phyloP scores from a whole-genome alignment of 1,284 basidiomycete genomes.

The Leccinum pallidistipes region DNA sequence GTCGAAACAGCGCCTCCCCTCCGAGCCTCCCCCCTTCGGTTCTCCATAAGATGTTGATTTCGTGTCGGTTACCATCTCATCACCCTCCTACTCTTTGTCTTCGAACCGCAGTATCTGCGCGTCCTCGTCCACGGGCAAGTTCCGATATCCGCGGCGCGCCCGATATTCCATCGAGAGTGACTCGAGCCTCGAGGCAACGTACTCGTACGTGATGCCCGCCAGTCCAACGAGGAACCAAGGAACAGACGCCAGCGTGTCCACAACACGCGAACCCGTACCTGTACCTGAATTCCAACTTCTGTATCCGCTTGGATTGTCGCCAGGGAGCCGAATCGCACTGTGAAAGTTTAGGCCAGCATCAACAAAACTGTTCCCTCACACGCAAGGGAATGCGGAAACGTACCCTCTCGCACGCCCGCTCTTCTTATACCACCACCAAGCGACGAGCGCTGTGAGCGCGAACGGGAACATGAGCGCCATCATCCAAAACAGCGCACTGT shows the following conservation, averaged over 20 bases:
- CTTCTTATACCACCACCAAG: conserved; percentile 76
- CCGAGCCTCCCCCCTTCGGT: neutral
- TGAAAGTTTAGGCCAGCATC: conserved; percentile 5
- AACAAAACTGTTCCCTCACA: conserved; percentile 1
- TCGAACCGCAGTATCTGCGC: conserved; percentile 81
- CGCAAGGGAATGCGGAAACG: conserved; percentile 26
- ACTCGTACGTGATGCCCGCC: conserved; percentile 71
- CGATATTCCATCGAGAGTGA: conserved; percentile 44
- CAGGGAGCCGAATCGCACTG: conserved; percentile 79
- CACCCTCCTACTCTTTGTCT: conserved; percentile 59
- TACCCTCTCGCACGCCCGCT: conserved; percentile 73
- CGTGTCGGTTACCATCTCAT: neutral
- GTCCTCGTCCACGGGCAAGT: conserved; percentile 85
- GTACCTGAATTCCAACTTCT: conserved; percentile 44
- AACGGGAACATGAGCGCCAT: conserved; percentile 76
- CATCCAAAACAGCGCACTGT: conserved; percentile 81
- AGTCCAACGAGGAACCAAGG: conserved; percentile 87
- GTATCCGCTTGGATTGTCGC: conserved; percentile 37
- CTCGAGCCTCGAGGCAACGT: conserved; percentile 50
- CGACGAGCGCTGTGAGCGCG: conserved; percentile 69
- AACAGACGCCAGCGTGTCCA: conserved; percentile 78
- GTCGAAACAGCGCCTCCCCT: neutral
- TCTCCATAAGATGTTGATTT: neutral
- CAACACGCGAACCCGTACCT: conserved; percentile 43
- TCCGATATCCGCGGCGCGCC: conserved; percentile 71